Base-by-base conservation (phyloP, 176 grass and related monocot species). In the Dendrocalamus sinicus region DNA sequence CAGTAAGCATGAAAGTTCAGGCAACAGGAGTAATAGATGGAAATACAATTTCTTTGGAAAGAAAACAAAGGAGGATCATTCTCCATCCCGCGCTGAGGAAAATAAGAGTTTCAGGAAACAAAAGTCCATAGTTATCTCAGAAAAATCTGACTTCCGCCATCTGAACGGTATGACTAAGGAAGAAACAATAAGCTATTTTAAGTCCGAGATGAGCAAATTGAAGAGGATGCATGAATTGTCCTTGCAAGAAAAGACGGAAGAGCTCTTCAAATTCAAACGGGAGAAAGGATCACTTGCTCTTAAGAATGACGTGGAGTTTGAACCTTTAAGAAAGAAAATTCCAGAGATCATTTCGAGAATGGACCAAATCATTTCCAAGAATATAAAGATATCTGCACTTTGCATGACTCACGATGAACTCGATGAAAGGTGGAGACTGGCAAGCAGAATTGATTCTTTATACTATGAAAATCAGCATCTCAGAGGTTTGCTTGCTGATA, bases 241-340 rank as follows among this genome's bases (percentile, higher is more conserved):
- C 30, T 84, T 99, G 84, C 94, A 88, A 75, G 93, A 99, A 12
- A 99, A 92, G 64, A 99, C 96, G 0, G 93, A 99, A 84, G 96
- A 99, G 30, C 80, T 99, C 67, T 99, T 99, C 79, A 95, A 79
- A 81, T 17, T 94, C 67, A 99, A 96, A 90, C 85, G 93, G 59
- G 92, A 99, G 72, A 99, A 99, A 82, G 93, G 90, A 7, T 94
- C 84, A 75, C 72, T 87, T 69, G 70, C 86, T 87, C 84, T 95
- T 47, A 95, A 89, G 81, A 99, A 92, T 86, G 96, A 96, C 55
- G 87, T 92, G 55, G 96, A 94, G 53, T 86, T 89, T 91, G 96
- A 99, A 64, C 89, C 89, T 67, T 70, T 99, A 70, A 96, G 90
- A 81, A 94, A 92, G 70, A 89, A 88, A 88, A 89, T 99, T 57